Conservation (phyloP, 345 rosid genomes). For the Aquilaria sinensis region DNA sequence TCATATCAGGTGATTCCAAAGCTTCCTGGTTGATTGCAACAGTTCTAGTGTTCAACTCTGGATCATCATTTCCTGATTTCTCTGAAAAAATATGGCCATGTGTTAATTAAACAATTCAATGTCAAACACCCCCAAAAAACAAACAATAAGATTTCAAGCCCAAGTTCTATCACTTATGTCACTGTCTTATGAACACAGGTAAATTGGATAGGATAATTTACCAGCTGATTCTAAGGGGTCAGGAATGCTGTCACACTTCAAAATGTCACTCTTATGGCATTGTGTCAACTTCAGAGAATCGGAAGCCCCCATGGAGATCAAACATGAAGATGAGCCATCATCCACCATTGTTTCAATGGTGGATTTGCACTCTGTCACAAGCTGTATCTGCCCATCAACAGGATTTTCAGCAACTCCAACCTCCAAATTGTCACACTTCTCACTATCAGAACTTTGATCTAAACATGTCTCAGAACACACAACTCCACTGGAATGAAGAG, state of each 20-base stretch:
- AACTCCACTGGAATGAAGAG: neutral
- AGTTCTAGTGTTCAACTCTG: too few relatives aligned
- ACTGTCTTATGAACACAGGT: too few relatives aligned
- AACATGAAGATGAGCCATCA: neutral
- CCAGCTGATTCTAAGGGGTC: conserved; percentile 11
- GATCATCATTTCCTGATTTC: too few relatives aligned
- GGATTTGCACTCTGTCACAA: neutral
- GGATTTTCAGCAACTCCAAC: neutral
- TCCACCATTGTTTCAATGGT: neutral
- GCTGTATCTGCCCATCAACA: conserved; percentile 3
- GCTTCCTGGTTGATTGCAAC: too few relatives aligned
- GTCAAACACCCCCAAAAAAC: too few relatives aligned
- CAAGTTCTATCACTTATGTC: too few relatives aligned
- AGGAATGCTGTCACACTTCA: conserved; percentile 4
- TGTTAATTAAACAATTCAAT: too few relatives aligned
- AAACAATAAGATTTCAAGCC: too few relatives aligned
- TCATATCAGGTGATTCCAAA: neutral
- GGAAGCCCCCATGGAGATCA: too few relatives aligned
- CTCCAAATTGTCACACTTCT: neutral
- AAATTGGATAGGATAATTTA: conserved; percentile 9
- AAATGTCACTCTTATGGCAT: neutral
- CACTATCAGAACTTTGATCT: conserved; percentile 5
- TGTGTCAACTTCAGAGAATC: neutral
- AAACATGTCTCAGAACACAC: conserved; percentile 2
- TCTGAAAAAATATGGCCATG: too few relatives aligned